Percentiles rank a stretch among this genome's conserved stretches.
Conservation (phyloP, 139 green algal species). For the Closterium sp. region DNA sequence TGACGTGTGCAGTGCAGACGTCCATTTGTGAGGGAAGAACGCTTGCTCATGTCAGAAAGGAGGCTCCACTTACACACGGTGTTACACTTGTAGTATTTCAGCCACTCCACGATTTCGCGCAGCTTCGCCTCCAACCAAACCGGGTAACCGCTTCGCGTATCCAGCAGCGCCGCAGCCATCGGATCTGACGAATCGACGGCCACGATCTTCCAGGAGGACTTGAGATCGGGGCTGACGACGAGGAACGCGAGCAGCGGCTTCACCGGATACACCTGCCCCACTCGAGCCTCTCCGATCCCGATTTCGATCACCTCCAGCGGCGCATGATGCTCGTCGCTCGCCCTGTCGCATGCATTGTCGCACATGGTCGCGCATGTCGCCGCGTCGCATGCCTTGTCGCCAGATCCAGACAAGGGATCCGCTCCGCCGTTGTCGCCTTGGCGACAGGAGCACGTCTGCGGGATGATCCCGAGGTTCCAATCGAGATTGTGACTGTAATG, state of each 20-base stretch:
- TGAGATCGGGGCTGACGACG: background rate
- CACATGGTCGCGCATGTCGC: no score
- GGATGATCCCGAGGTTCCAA: slow-evolving; percentile 23
- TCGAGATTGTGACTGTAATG: background rate
- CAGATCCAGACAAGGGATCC: background rate
- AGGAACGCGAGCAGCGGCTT: slow-evolving; percentile 21
- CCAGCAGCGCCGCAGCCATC: background rate
- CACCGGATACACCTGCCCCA: slow-evolving; percentile 26
- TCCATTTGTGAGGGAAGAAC: no score
- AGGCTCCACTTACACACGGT: background rate
- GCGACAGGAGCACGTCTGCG: slow-evolving; percentile 16
- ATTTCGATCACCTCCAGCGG: slow-evolving; percentile 28
- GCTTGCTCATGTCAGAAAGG: no score
- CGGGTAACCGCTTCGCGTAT: background rate
- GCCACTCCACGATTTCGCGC: background rate
- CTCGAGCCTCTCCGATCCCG: background rate
- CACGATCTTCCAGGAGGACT: slow-evolving; percentile 30
- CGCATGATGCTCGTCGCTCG: background rate
- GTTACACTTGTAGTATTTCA: background rate
- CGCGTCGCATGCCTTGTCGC: background rate
- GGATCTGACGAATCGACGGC: background rate
- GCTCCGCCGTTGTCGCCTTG: background rate
- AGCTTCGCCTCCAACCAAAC: background rate
- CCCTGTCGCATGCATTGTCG: background rate
- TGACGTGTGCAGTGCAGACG: background rate